A percentile compares a stretch with the other conserved stretches of the same genome.
Conservation (phyloP, 306 rosid genomes). For the Boehmeria nivea region DNA sequence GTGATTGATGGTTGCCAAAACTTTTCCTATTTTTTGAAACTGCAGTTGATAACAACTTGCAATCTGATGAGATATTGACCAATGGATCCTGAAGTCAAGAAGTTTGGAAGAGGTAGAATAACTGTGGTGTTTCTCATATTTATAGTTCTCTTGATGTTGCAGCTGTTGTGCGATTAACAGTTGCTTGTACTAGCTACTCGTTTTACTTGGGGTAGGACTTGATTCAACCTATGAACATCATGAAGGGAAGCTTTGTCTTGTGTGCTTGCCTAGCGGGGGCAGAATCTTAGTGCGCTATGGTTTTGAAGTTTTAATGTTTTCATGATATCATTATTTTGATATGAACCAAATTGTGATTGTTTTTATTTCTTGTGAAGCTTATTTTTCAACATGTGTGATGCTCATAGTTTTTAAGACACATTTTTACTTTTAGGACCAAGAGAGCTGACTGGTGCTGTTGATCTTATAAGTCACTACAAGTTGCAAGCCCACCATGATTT, state of each 20-base stretch:
- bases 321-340: not conserved
- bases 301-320: not conserved
- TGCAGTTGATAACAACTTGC: constrained; percentile 46
- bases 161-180: no score
- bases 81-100: constrained; percentile 74
- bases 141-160: not conserved
- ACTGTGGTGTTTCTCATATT: constrained; percentile 10
- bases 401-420: no score
- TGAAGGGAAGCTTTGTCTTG: no score
- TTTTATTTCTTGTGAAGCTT: not conserved
- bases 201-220: no score
- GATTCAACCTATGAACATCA: no score
- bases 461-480: constrained; percentile 86
- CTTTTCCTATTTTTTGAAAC: constrained; percentile 9
- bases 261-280: no score
- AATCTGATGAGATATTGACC: constrained; percentile 37
- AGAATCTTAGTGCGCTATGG: no score
- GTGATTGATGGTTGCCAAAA: constrained; percentile 19
- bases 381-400: not conserved
- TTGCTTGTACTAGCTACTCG: no score
- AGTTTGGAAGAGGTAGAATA: constrained; percentile 75
- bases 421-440: constrained; percentile 65
- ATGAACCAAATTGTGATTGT: not conserved
- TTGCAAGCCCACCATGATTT: constrained; percentile 77
- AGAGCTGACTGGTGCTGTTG: constrained; percentile 91